A percentile compares a stretch with the other conserved stretches of the same genome.
These are phyloP conservation scores for Aspergillus egyptiacus DNA, from an alignment of 495 filamentous ascomycete species.

Conservation along the genomic window DNA sequence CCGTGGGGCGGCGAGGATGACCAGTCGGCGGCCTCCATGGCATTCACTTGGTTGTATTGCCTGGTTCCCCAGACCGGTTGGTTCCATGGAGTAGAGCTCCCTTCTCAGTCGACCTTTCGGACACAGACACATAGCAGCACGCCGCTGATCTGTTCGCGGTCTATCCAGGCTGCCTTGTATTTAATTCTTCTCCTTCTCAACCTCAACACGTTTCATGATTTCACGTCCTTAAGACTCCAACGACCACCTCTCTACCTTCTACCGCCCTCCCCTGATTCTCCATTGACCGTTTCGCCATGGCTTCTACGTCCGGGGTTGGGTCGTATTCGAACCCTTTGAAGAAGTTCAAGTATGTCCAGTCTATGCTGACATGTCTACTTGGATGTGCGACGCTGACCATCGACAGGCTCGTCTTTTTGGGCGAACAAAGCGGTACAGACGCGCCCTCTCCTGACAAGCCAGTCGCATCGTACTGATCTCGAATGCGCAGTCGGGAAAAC, in stretches of 20 bases:
- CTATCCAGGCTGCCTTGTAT: neutral
- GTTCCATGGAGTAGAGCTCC: constrained; percentile 1
- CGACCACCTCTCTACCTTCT: neutral
- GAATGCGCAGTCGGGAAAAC: constrained; percentile 82
- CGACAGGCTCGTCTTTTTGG: constrained; percentile 87
- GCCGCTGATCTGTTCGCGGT: constrained; percentile 7
- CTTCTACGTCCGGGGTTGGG: constrained; percentile 58
- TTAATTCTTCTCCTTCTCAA: neutral
- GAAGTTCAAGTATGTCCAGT: constrained; percentile 85
- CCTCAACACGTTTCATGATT: neutral
- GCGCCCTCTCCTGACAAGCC: neutral
- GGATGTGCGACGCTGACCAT: constrained; percentile 11
- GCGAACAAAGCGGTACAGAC: constrained; percentile 89
- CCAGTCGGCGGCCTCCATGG: neutral
- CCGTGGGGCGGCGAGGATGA: constrained; percentile 10
- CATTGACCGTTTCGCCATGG: constrained; percentile 39
- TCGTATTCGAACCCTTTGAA: constrained; percentile 98
- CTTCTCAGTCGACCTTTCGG: constrained; percentile 4
- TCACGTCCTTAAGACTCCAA: neutral
- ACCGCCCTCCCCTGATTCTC: constrained; percentile 21
- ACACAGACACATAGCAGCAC: neutral
- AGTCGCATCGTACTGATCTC: constrained; percentile 13
- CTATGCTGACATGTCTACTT: neutral
- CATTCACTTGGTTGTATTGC: neutral
- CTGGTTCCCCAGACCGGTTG: constrained; percentile 6